Evolutionary conservation across 192 early-diverging fungal species (phyloP).

Genomic region (Entrophospora sp.): DNA sequence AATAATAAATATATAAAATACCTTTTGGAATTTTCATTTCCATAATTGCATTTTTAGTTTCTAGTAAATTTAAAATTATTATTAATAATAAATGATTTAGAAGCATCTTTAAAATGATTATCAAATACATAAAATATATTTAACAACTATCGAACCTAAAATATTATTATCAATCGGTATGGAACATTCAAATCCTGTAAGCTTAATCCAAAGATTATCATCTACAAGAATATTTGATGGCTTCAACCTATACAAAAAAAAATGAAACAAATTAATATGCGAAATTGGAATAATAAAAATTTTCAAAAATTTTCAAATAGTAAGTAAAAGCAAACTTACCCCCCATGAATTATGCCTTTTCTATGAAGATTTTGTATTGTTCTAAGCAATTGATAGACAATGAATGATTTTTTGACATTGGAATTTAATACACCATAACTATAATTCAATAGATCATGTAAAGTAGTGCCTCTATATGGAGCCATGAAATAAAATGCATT

Average conservation of each 20-base stretch:
- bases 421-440: slow-evolving; percentile 49
- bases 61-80: background rate
- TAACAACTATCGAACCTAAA: background rate
- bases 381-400: slow-evolving; percentile 50
- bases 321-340: slow-evolving; percentile 16
- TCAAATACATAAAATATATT: background rate
- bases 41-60: background rate
- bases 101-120: background rate
- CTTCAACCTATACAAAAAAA: slow-evolving; percentile 23
- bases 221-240: slow-evolving; percentile 49
- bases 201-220: slow-evolving; percentile 49
- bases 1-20: background rate
- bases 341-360: slow-evolving; percentile 50
- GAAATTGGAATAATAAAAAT: background rate
- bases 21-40: slow-evolving; percentile 25
- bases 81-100: background rate
- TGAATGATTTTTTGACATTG: slow-evolving; percentile 51
- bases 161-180: slow-evolving; percentile 11
- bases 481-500: slow-evolving; percentile 44
- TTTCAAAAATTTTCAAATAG: background rate
- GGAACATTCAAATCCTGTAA: slow-evolving; percentile 45
- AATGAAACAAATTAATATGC: background rate
- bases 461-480: slow-evolving; percentile 40
- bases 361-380: slow-evolving; percentile 40
- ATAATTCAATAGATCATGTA: slow-evolving; percentile 49